Evolutionary conservation across 2,329 filamentous ascomycete species (phyloP).

Genomic region (Penicillium verrucosum): DNA sequence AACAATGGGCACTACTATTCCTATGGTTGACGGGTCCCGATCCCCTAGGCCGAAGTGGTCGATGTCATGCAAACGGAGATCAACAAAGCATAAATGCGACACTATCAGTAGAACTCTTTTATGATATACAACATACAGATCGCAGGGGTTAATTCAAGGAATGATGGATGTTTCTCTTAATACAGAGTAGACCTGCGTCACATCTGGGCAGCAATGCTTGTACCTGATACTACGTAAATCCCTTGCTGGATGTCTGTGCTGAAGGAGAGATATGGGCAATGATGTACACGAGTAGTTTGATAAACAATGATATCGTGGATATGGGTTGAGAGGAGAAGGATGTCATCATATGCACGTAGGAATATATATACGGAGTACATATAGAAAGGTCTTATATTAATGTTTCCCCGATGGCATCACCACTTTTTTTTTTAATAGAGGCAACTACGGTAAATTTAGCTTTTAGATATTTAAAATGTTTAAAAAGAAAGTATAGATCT

Average conservation of each 20-base stretch:
- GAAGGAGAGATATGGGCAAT: neutral
- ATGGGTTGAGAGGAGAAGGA: neutral
- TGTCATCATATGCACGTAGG: conserved; percentile 23
- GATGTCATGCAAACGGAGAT: conserved; percentile 21
- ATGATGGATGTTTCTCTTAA: conserved; percentile 13
- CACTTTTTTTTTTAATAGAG: conserved; percentile 1
- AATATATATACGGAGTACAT: neutral
- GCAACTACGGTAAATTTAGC: neutral
- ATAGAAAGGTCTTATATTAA: neutral
- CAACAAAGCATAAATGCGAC: neutral
- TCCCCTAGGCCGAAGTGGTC: conserved; percentile 8
- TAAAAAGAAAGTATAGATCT: neutral
- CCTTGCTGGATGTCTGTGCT: conserved; percentile 17
- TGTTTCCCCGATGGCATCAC: conserved; percentile 10
- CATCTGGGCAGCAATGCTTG: conserved; percentile 12
- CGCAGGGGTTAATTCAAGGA: conserved; percentile 13
- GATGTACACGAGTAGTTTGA: neutral
- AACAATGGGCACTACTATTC: conserved; percentile 13
- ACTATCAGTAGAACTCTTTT: neutral
- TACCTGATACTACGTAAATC: conserved; percentile 1
- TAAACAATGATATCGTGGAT: neutral
- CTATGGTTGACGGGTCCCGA: conserved; percentile 17
- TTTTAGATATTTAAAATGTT: neutral
- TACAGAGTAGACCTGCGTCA: conserved; percentile 9
- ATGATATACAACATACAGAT: neutral